Evolutionary conservation across 768 basidiomycete species (phyloP).

Genomic region (Kwoniella dendrophila): DNA sequence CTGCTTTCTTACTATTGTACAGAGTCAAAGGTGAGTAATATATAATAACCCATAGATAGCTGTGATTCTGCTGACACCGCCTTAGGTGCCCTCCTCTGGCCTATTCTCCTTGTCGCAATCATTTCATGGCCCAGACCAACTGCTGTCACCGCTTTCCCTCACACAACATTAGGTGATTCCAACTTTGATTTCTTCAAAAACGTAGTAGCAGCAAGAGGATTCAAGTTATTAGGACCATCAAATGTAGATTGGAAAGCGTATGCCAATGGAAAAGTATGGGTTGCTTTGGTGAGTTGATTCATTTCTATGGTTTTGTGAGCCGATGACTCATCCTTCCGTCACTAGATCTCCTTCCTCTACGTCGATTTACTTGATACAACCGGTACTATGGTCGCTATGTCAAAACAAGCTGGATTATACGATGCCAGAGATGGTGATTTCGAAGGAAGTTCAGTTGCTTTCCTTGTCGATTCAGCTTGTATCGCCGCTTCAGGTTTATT

Average conservation of each 20-base stretch:
- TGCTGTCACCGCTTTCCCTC: constrained; percentile 76
- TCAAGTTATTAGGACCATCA: constrained; percentile 41
- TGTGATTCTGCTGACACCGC: not conserved
- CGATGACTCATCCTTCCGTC: not conserved
- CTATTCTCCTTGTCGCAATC: constrained; percentile 80
- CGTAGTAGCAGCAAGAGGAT: constrained; percentile 63
- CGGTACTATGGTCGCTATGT: constrained; percentile 86
- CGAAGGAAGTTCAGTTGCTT: constrained; percentile 64
- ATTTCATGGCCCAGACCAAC: constrained; percentile 87
- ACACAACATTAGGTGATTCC: constrained; percentile 68
- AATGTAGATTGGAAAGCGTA: constrained; percentile 51
- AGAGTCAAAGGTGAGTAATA: constrained; percentile 70
- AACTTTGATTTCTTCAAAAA: constrained; percentile 83
- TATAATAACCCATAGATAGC: not conserved
- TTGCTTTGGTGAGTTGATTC: constrained; percentile 63
- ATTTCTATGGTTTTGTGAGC: not conserved
- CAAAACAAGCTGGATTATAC: constrained; percentile 84
- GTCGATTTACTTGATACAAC: constrained; percentile 70
- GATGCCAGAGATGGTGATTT: constrained; percentile 83
- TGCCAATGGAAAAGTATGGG: constrained; percentile 77
- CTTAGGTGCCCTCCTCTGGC: constrained; percentile 64
- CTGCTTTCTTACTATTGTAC: constrained; percentile 78
- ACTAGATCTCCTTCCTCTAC: constrained; percentile 75
- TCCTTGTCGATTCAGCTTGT: constrained; percentile 48
- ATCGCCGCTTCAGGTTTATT: constrained; percentile 45